These are phyloP conservation scores for Dichotomocladium elegans DNA, from an alignment of 371 early-diverging fungal genomes.

Conservation along the genomic window DNA sequence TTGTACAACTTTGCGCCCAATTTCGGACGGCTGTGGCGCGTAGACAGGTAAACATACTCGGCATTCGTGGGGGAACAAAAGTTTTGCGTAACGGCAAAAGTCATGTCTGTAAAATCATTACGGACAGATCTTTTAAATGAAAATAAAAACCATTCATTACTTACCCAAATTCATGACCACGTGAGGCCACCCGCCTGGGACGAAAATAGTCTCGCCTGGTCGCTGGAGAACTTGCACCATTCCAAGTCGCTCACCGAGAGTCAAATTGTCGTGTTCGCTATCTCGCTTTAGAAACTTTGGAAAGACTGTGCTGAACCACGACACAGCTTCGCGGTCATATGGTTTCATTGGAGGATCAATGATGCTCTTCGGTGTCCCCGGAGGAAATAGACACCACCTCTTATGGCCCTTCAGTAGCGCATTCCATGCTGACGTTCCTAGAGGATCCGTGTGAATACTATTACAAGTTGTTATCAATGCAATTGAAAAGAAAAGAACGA, in stretches of 20 bases:
- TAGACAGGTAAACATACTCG: conserved; percentile 70
- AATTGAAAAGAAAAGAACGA: background rate
- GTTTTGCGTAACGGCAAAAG: conserved; percentile 82
- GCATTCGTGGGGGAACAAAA: conserved; percentile 71
- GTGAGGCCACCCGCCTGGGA: conserved; percentile 85
- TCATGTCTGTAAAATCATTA: conserved; percentile 57
- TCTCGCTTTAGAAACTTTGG: conserved; percentile 43
- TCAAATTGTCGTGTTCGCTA: conserved; percentile 20
- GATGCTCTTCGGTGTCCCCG: conserved; percentile 47
- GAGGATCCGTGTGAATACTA: conserved; percentile 61
- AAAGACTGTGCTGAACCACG: conserved; percentile 77
- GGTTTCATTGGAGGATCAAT: conserved; percentile 61
- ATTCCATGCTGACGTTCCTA: conserved; percentile 72
- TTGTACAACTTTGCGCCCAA: conserved; percentile 53
- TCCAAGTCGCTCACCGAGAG: conserved; percentile 56
- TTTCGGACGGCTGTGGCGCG: conserved; percentile 70
- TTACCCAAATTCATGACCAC: conserved; percentile 79
- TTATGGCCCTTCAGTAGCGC: conserved; percentile 62
- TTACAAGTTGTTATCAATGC: background rate
- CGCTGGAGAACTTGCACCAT: conserved; percentile 74
- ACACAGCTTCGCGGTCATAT: conserved; percentile 72
- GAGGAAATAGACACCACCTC: conserved; percentile 75
- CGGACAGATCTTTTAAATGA: no score
- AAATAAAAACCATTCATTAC: background rate
- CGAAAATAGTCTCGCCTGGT: conserved; percentile 82